Base-by-base conservation (phyloP, 2,329 filamentous ascomycete genomes). In the Colletotrichum scovillei region DNA sequence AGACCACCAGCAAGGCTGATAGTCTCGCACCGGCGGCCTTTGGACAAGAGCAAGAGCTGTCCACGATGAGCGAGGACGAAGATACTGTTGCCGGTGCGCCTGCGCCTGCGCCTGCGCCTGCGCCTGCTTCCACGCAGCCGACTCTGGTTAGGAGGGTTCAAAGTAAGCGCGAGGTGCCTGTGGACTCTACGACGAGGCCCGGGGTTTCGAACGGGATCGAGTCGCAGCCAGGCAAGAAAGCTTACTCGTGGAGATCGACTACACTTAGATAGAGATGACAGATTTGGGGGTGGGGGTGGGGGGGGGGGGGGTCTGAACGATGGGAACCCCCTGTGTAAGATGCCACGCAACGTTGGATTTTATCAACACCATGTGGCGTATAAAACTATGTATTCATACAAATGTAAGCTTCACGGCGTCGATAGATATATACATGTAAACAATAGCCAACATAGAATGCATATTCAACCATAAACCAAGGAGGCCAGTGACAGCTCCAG, bases 341-440 rank as follows among this genome's bases (percentile, higher is more conserved):
- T 2, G 42, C 19, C 42, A 49, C 42, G 42, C 19, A 19, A 49
- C 42, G 42, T 49, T 49, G 42, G 42, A 49, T 5, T 49, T 49
- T 19, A 49, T 42, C 42, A 49, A 38, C 32, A 64, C n/a, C 28
- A 26, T 19, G 12, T 55, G 22, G 53, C 65, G 62, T 52, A 70
- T 53, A 59, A 46, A 46, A 62, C 60, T 52, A 6, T 56, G 46
- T 71, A 30, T 56, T 60, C 64, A 68, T 46, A 11, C 46, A 67
- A 67, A 52, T 72, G 46, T 57, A 63, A 62, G 56, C 28, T 56
- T 71, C n/a, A 38, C 28, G 49, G 46, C 62, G 22, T 14, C 30
- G 16, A 38, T 55, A 38, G 60, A 53, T 12, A 49, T 49, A 5
- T 49, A 49, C 42, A 49, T 49, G 42, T 49, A 26, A 35, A 7